Conservation (phyloP, 2,329 filamentous ascomycete genomes). For the Blastomyces gilchristii region DNA sequence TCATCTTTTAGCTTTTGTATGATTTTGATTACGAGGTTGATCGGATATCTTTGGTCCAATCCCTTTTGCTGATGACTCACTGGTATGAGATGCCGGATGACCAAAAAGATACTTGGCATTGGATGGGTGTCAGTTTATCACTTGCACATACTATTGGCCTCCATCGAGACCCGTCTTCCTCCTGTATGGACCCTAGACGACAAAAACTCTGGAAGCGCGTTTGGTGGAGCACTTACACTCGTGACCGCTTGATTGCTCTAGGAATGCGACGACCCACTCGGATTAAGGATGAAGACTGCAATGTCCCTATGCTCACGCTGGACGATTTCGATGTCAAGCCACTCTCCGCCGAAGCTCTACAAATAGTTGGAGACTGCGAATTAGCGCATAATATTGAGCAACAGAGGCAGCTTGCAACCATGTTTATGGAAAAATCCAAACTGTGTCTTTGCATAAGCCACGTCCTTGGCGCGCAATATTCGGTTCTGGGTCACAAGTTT, state of each 20-base stretch:
- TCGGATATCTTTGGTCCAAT: constrained; percentile 78
- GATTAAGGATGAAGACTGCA: constrained; percentile 87
- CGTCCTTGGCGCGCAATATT: constrained; percentile 85
- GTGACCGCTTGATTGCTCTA: constrained; percentile 80
- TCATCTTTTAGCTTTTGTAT: constrained; percentile 58
- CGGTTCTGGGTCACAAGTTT: constrained; percentile 72
- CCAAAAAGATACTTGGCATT: constrained; percentile 96
- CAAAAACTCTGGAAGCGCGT: constrained; percentile 87
- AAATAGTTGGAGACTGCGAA: constrained; percentile 60
- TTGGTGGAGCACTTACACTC: constrained; percentile 97
- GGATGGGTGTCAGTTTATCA: constrained; percentile 94
- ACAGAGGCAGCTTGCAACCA: constrained; percentile 67
- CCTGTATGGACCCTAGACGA: constrained; percentile 61
- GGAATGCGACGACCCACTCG: constrained; percentile 88
- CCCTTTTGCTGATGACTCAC: constrained; percentile 84
- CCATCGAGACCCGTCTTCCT: constrained; percentile 72
- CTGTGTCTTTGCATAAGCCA: constrained; percentile 81
- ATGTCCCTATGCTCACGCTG: constrained; percentile 79
- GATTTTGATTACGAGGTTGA: constrained; percentile 93
- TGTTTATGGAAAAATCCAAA: constrained; percentile 88
- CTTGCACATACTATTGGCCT: constrained; percentile 87
- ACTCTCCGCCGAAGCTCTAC: constrained; percentile 56
- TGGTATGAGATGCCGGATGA: constrained; percentile 97
- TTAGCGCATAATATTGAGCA: constrained; percentile 59
- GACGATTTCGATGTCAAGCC: constrained; percentile 71